Evolutionary conservation across 441 rosid genomes (phyloP), one percentile per base, ranked within the genome.

Genomic region (Euphorbia corollata): DNA sequence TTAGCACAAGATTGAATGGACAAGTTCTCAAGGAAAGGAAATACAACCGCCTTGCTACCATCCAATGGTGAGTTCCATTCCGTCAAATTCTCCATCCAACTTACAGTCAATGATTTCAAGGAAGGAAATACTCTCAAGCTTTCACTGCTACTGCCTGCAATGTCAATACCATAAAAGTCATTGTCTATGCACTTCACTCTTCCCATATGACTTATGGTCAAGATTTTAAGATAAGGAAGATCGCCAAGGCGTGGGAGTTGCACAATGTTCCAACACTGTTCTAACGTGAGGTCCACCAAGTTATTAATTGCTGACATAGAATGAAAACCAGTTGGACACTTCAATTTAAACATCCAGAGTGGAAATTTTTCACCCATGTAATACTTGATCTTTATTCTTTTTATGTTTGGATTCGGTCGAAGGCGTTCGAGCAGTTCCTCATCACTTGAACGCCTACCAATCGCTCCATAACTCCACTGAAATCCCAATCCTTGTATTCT

Each of bases 351-450:
- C n/a, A 62, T 7, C 77, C 77, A 73, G 18, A 68, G 19, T 36
- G 77, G 71, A 20, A 64, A 65, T 18, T 22, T 61, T 20, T 41
- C 22, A 20, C 77, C 80, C 43, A 2, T 8, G 20, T 54, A 77
- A 2, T 38, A 27, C 10, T 6, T 3, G 19, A 74, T 73, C 34
- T 23, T 16, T 34, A 64, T 19, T 8, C 56, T 51, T 20, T 61
- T 18, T 55, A 75, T 60, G 69, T 66, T 34, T 38, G 41, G 36
- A 34, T 66, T 65, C 54, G 77, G 73, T 9, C 18, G 68, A 61
- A 72, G 70, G 8, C 76, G 59, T 41, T 77, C 75, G 54, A 77
- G 51, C 51, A 77, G 62, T 22, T 51, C 47, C 38, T 61, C 70
- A 22, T 76, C 58, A 47, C 18, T 61, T 69, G 54, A 3, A 2